Evolutionary conservation across 2,329 filamentous ascomycete species (phyloP), one percentile per base, ranked within the genome.

Genomic region (Lizonia empirigonia): DNA sequence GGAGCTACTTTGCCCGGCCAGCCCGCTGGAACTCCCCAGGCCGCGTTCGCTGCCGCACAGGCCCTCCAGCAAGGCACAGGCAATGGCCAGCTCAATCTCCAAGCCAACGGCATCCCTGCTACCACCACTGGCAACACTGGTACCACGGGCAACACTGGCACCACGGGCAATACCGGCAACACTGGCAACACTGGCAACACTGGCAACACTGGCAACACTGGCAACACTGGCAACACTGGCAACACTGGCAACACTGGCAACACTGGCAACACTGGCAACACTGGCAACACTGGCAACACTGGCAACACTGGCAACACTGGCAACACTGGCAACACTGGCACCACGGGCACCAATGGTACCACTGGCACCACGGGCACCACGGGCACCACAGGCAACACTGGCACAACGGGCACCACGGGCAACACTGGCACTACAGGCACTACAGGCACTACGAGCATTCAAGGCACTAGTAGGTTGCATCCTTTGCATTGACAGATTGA

Each of bases 1-100:
- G 69, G 69, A 13, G 35, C 63, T 27, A 71, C 69, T 19, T 63
- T 46, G 42, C 69, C 65, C 24, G 68, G 68, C 20, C 51, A 61
- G 40, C 39, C 63, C 4, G 64, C 69, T 29, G 68, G 68, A 50
- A 67, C 62, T 33, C 68, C 68, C 5, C 62, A 65, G 13, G 63
- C 62, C 29, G 68, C 68, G 32, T 69, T 70, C 30, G 58, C 57
- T 27, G 68, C 68, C 15, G 65, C 64, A 15, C 46, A 60, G 44
- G 55, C 63, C 16, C 63, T 71, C 35, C 60, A 62, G 18, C 34
- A 53, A n/a, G 67, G 67, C 23, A 60, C 57, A 16, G 68, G 68
- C 20, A 70, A 69, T 23, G 68, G 68, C 10, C 51, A 54, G 35
- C 63, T 69, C 18, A 37, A 62, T 29, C 56, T 58, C 44, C 48